A percentile compares a stretch with the other conserved stretches of the same genome.
Conservation (phyloP, 2,329 filamentous ascomycete genomes). For the Dothidotthia symphoricarpi region DNA sequence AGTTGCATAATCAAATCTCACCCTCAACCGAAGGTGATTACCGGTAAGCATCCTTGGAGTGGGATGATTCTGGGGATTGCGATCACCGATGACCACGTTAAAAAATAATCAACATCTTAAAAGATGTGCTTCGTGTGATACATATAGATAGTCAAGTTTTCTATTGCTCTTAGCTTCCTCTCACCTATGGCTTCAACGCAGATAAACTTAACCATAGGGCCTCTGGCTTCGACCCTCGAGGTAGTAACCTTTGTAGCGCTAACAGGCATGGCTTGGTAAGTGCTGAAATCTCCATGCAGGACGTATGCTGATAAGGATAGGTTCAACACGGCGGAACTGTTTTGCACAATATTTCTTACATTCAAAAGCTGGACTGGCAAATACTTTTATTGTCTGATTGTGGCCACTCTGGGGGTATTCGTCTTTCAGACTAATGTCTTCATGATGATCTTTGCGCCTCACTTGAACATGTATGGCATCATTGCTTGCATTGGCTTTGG, state of each 20-base stretch:
- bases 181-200: background rate
- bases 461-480: slow-evolving; percentile 1
- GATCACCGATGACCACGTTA: too few species aligned
- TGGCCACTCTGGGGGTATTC: slow-evolving; percentile 3
- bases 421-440: slow-evolving; percentile 6
- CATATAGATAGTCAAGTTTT: too few species aligned
- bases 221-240: slow-evolving; percentile 2
- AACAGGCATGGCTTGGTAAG: background rate
- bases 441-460: background rate
- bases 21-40: background rate
- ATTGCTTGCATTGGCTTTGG: slow-evolving; percentile 48
- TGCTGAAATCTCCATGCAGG: background rate
- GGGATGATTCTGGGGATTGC: too few species aligned
- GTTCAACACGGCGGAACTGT: slow-evolving; percentile 2
- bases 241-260: slow-evolving; percentile 2
- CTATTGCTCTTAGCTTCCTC: too few species aligned
- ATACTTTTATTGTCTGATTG: slow-evolving; percentile 7
- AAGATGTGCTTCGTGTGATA: too few species aligned
- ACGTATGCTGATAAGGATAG: too few species aligned
- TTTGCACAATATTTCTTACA: slow-evolving; percentile 3
- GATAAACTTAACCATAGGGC: background rate
- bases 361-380: slow-evolving; percentile 6
- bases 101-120: too few species aligned
- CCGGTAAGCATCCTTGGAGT: too few species aligned
- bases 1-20: background rate